Base-by-base conservation (phyloP, 345 rosid genomes). In the Murraya koenigii region DNA sequence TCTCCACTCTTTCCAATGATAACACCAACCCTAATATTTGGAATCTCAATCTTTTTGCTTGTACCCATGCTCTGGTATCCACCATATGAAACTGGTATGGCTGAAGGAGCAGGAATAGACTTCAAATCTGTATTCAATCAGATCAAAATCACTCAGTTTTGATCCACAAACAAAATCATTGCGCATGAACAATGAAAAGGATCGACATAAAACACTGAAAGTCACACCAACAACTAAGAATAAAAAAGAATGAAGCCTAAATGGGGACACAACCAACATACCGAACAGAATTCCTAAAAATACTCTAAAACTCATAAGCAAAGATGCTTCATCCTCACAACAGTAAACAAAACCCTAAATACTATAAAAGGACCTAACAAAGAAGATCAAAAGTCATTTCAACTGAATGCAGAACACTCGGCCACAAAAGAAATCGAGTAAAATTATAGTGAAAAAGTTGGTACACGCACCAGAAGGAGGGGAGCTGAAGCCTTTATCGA, bases 1-100 rank as follows among this genome's bases (percentile, higher is more conserved):
- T 97, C 99, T 33, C 99, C 99, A 68, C 91, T 90, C 89, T 94
- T 97, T 2, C 99, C 99, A 84, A 97, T 97, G 30, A 97, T 91
- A 71, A 97, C 99, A 67, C 99, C 99, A 78, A 97, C 98, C 89
- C 96, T 89, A 67, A 84, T 94, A 71, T 93, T 92, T 28, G 99
- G 99, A 77, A 97, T 85, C 26, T 94, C 98, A 79, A 97, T 91
- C 88, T 87, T 97, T 80, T 93, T 97, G 76, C 96, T 93, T 8
- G 92, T 74, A 28, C 78, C 78, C 7, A 75, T 75, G n/a, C 93
- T 89, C 60, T 92, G 92, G 79, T 82, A 83, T 79, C 90, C 89
- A n/a, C 88, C 88, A 79, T 93, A 94, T 0, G 98, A 89, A 74
- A 83, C 88, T 2, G 96, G 96, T 47, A 91, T 89, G 1, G 93